Evolutionary conservation across 2,329 filamentous ascomycete species (phyloP), one percentile per base, ranked within the genome.

Genomic region (Zalaria obscura): DNA sequence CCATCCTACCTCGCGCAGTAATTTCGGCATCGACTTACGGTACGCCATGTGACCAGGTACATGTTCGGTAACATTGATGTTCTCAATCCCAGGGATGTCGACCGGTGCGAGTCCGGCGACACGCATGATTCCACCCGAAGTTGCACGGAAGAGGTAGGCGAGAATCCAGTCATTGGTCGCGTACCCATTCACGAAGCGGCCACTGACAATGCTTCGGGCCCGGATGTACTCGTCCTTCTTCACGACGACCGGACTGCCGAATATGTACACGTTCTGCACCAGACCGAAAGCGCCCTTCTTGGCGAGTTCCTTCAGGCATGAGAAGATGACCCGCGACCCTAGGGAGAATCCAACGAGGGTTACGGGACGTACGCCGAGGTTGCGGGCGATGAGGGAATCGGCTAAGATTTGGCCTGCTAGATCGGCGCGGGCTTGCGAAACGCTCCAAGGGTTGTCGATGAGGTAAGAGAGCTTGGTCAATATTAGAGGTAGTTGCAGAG

Each of bases 21-120:
- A 70, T 43, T 76, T 76, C 10, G 91, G 91, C 81, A 98, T 96
- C 32, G 87, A 84, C 26, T 77, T 76, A 59, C 91, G 84, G 63
- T 98, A 98, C 40, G 91, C 83, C 88, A 95, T 94, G 57, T 95
- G 88, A 1, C 88, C 88, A 27, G 78, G 75, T n/a, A 95, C 88
- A 40, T 81, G 66, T 42, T 85, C 75, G 1, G 87, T 89, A 27
- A 89, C 81, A 55, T 95, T 78, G 47, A 89, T 69, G 53, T 93
- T 94, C 56, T 94, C 91, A 10, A 96, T 64, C 10, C 81, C 85
- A 0, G 80, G 78, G n/a, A 93, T 74, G 36, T 89, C 75, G 3
- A 96, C 72, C 1, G 81, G 70, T 1, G 77, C 83, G 35, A 98
- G 72, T 8, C 91, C 91, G 4, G 88, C 88, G 1, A 98, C 76